Base-by-base conservation (phyloP, 345 rosid genomes). In the Garcia nutans region DNA sequence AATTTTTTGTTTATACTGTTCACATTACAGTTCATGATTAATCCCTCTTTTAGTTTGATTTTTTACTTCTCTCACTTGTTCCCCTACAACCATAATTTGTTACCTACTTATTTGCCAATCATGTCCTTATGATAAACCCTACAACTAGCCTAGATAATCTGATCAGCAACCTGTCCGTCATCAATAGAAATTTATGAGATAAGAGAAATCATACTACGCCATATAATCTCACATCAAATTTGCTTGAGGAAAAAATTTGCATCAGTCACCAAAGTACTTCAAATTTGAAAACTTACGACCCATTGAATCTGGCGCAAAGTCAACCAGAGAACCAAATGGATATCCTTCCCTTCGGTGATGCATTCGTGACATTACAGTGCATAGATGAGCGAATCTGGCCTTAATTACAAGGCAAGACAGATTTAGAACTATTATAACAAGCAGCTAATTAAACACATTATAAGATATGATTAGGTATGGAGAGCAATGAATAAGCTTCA, bases 371-470 rank as follows among this genome's bases (percentile, higher is more conserved):
- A 93, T 96, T 73, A 91, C 90, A 15, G 99, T 90, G 89, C 98
- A 96, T 74, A 96, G 69, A 88, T 96, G 98, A 78, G 98, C 99
- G 85, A 93, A 96, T 82, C 97, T 89, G 57, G 98, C 97, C 98
- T 96, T 84, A 85, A 84, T 68, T 61, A 75, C 73, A 78, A 44
- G 41, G 58, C 64, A 66, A 74, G 10, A 55, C 20, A 61, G 28
- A 44, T 70, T 77, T 57, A 73, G 68, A 33, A 55, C 26, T 24
- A 16, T 10, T 5, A 37, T 62, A 61, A 42, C 37, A 50, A 54
- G 58, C 17, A 44, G 19, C 24, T 2, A 47, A 62, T 41, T 33
- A 75, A 69, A 52, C 59, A 72, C 0, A 23, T 55, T 33, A 41
- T 63, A 74, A 28, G 22, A 74, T 24, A 78, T 33, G 23, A 76